These are phyloP conservation scores for Thymus mandschuricus DNA, from an alignment of 257 asterid species.

Conservation along the genomic window DNA sequence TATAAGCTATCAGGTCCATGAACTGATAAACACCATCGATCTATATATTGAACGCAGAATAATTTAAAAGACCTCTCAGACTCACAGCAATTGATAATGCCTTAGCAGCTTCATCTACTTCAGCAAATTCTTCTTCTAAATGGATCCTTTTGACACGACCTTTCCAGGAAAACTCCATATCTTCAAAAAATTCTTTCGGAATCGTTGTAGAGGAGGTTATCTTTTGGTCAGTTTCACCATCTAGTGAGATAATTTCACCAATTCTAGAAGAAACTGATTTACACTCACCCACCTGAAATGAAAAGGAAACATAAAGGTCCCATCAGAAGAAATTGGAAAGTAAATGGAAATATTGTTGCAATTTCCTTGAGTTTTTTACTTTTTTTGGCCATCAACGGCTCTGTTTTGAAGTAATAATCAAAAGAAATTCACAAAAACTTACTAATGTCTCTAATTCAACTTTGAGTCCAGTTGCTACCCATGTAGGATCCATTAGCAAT, in stretches of 20 bases:
- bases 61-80: conserved; percentile 10
- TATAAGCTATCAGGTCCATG: neutral
- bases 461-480: conserved; percentile 92
- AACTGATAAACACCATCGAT: neutral
- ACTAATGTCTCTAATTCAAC: conserved; percentile 78
- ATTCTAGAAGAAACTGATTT: conserved; percentile 64
- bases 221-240: conserved; percentile 82
- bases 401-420: neutral
- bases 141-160: conserved; percentile 95
- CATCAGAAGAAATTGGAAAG: neutral
- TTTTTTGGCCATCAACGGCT: conserved; percentile 24
- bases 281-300: conserved; percentile 76
- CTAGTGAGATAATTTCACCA: conserved; percentile 75
- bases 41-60: neutral
- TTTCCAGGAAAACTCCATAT: conserved; percentile 95
- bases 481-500: conserved; percentile 84
- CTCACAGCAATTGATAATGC: conserved; percentile 82
- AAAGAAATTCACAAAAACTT: conserved; percentile 34
- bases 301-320: neutral
- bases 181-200: conserved; percentile 84
- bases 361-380: conserved; percentile 2
- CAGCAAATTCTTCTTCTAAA: conserved; percentile 74
- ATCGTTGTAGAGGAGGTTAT: conserved; percentile 48
- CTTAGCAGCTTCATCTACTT: conserved; percentile 79
- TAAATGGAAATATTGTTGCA: conserved; percentile 6